Percentiles rank a stretch among this genome's conserved stretches.
phyloP scores from a whole-genome alignment of 208 protist genomes.

The Endotrypanum monterogeii region DNA sequence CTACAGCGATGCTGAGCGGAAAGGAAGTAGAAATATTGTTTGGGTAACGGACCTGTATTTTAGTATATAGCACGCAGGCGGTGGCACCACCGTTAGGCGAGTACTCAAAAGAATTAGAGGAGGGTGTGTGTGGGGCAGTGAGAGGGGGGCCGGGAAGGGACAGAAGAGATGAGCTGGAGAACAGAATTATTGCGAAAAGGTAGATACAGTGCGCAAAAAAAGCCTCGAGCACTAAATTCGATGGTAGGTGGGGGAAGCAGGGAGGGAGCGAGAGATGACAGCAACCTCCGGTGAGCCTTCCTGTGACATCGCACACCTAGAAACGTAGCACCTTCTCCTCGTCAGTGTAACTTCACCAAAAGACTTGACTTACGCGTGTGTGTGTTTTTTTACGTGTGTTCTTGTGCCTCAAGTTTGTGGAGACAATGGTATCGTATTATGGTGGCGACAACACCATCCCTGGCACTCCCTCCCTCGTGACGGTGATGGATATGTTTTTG shows the following conservation, averaged over 20 bases:
- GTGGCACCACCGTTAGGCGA: neutral
- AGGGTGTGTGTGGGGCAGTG: neutral
- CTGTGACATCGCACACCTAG: too few species aligned
- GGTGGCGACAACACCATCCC: neutral
- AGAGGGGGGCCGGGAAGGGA: too few species aligned
- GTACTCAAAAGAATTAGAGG: neutral
- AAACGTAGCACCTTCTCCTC: too few species aligned
- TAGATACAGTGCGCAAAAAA: too few species aligned
- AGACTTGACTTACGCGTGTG: neutral
- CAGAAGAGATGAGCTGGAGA: too few species aligned
- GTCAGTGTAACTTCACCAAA: neutral
- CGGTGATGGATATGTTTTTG: too few species aligned
- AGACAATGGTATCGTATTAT: neutral
- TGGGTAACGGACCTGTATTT: neutral
- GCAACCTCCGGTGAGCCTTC: too few species aligned
- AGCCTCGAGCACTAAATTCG: too few species aligned
- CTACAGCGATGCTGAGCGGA: neutral
- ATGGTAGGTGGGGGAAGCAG: too few species aligned
- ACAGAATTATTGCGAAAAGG: too few species aligned
- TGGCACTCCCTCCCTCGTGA: neutral
- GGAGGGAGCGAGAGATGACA: too few species aligned
- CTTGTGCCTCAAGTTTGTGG: neutral
- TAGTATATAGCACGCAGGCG: neutral
- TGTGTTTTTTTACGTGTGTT: neutral
- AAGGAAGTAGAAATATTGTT: neutral